Percentiles rank a stretch among this genome's conserved stretches.
Evolutionary conservation across 2,329 filamentous ascomycete genomes (phyloP).

Genomic region (Diplocarpon mali): DNA sequence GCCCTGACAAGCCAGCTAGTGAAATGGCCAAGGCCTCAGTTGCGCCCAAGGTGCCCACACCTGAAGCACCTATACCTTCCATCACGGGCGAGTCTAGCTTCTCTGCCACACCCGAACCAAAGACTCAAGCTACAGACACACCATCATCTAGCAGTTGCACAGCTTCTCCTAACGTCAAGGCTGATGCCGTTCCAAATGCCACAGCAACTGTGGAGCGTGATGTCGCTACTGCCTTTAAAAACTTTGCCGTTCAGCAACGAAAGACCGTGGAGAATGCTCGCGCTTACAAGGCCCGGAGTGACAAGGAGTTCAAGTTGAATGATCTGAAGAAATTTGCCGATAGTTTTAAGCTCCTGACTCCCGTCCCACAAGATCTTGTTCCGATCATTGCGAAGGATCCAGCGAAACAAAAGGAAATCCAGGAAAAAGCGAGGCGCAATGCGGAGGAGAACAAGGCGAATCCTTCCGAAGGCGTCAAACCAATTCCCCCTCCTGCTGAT

Average conservation of each 20-base stretch:
- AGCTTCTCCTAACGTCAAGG: constrained; percentile 22
- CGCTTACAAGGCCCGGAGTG: constrained; percentile 49
- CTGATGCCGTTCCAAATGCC: constrained; percentile 37
- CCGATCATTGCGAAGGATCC: constrained; percentile 95
- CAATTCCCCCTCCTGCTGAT: constrained; percentile 36
- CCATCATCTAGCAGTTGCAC: constrained; percentile 28
- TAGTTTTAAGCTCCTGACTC: constrained; percentile 88
- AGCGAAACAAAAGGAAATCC: constrained; percentile 85
- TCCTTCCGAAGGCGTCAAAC: constrained; percentile 32
- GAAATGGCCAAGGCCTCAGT: constrained; percentile 23
- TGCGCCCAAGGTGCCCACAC: constrained; percentile 22
- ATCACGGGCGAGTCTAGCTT: constrained; percentile 22
- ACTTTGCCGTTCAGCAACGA: constrained; percentile 48
- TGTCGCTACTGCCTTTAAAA: constrained; percentile 52
- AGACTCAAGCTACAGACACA: constrained; percentile 14
- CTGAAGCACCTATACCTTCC: constrained; percentile 22
- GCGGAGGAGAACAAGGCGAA: constrained; percentile 48
- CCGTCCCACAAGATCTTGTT: constrained; percentile 83
- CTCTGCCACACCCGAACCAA: constrained; percentile 20
- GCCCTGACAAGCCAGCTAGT: constrained; percentile 30
- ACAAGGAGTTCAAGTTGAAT: constrained; percentile 86
- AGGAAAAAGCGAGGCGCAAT: constrained; percentile 74
- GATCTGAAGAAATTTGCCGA: constrained; percentile 92
- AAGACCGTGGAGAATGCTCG: constrained; percentile 45
- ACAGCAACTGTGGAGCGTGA: constrained; percentile 51